Percentiles rank a stretch among this genome's conserved stretches.
phyloP scores from a whole-genome alignment of 176 grass and related monocot genomes.

The Coix lacrymajobi region DNA sequence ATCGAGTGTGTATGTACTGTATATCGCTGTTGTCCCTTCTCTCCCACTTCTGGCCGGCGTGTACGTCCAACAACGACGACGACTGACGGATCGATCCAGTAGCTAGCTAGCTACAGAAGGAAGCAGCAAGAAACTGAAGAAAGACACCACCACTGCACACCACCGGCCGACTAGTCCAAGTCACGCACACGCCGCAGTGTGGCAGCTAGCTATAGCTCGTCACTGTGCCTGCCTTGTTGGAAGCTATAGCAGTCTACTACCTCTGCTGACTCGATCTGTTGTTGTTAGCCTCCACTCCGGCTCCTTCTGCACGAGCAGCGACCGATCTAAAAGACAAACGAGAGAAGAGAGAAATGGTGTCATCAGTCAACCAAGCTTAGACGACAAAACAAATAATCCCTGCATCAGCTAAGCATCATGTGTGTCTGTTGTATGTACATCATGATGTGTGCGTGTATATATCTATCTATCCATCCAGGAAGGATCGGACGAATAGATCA shows the following conservation, averaged over 20 bases:
- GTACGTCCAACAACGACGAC: neutral
- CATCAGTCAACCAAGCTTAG: neutral
- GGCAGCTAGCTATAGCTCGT: neutral
- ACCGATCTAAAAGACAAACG: slow-evolving; percentile 12
- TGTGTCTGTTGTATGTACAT: neutral
- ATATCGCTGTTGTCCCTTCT: neutral
- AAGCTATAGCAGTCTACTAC: neutral
- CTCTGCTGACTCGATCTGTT: too few relatives aligned
- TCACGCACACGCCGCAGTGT: neutral
- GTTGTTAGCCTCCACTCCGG: neutral
- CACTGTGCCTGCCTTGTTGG: neutral
- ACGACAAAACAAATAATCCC: neutral
- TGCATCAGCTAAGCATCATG: neutral
- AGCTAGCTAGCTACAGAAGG: neutral
- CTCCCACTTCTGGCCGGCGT: neutral
- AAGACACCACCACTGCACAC: neutral
- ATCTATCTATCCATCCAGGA: neutral
- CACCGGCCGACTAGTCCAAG: neutral
- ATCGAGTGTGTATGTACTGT: neutral
- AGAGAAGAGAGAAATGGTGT: neutral
- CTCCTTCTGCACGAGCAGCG: neutral
- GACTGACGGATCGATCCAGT: neutral
- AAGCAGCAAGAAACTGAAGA: neutral
- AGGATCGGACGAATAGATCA: neutral
- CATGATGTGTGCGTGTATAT: neutral